Conservation (phyloP, 2,329 filamentous ascomycete species). For the Chrysoporthe deuterocubensis region DNA sequence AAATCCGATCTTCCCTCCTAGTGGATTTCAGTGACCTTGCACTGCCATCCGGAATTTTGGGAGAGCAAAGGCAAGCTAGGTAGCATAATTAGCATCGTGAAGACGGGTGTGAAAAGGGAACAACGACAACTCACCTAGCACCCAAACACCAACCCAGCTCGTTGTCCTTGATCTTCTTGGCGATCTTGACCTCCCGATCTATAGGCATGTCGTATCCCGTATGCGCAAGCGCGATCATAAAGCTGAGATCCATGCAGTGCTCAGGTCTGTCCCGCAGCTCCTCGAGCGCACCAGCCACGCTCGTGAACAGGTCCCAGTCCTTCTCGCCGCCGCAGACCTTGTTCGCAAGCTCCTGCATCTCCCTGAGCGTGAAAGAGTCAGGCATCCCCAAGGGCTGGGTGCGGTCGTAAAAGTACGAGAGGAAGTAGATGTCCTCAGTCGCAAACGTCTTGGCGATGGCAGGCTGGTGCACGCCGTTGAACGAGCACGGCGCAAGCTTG, state of each 20-base stretch:
- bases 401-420: constrained; percentile 98
- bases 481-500: constrained; percentile 88
- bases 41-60: constrained; percentile 85
- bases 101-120: neutral
- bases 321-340: constrained; percentile 81
- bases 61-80: constrained; percentile 79
- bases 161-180: constrained; percentile 97
- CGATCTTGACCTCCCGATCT: constrained; percentile 93
- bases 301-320: constrained; percentile 80
- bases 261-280: constrained; percentile 85
- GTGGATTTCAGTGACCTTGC: constrained; percentile 78
- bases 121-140: constrained; percentile 70
- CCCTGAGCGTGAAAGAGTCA: constrained; percentile 90
- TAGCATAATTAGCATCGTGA: constrained; percentile 4
- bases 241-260: constrained; percentile 93
- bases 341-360: constrained; percentile 83
- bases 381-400: constrained; percentile 95
- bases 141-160: constrained; percentile 98
- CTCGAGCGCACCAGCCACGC: constrained; percentile 75
- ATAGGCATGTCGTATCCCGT: constrained; percentile 98
- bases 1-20: constrained; percentile 41
- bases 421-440: constrained; percentile 90
- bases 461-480: constrained; percentile 96
- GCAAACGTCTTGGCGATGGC: constrained; percentile 90
- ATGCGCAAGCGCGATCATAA: constrained; percentile 91